Evolutionary conservation across 208 protist species (phyloP).

Genomic region (Trypanosoma scelopori): DNA sequence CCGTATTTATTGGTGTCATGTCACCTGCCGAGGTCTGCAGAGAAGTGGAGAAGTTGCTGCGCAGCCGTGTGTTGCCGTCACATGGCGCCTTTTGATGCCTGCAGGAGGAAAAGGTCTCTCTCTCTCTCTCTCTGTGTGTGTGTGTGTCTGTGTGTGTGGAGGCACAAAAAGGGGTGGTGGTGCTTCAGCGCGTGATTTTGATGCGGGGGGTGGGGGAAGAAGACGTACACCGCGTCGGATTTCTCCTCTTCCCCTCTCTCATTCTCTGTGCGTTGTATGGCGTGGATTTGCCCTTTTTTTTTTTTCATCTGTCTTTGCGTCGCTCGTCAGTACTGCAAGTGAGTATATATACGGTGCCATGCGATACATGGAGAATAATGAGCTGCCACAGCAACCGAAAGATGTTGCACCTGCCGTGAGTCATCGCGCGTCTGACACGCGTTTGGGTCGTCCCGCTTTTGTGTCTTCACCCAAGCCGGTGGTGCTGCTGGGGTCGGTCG

Average conservation of each 20-base stretch:
- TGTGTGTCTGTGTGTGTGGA: no score
- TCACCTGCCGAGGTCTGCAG: slow-evolving; percentile 22
- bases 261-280: no score
- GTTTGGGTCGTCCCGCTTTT: neutral
- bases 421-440: neutral
- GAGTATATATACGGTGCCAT: no score
- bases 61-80: slow-evolving; percentile 12
- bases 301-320: no score
- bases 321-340: no score
- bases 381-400: neutral
- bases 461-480: neutral
- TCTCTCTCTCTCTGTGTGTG: no score
- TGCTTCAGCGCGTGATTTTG: no score
- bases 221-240: neutral
- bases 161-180: no score
- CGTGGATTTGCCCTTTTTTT: no score
- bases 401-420: neutral
- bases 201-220: no score
- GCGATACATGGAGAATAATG: neutral
- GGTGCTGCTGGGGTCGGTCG: slow-evolving; percentile 21
- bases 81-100: slow-evolving; percentile 1
- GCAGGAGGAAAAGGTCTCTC: no score
- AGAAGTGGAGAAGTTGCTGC: slow-evolving; percentile 19
- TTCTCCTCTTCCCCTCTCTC: neutral
- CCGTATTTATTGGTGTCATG: slow-evolving; percentile 25